These are phyloP conservation scores for Brassica carinata DNA, from an alignment of 345 rosid species.

Conservation along the genomic window DNA sequence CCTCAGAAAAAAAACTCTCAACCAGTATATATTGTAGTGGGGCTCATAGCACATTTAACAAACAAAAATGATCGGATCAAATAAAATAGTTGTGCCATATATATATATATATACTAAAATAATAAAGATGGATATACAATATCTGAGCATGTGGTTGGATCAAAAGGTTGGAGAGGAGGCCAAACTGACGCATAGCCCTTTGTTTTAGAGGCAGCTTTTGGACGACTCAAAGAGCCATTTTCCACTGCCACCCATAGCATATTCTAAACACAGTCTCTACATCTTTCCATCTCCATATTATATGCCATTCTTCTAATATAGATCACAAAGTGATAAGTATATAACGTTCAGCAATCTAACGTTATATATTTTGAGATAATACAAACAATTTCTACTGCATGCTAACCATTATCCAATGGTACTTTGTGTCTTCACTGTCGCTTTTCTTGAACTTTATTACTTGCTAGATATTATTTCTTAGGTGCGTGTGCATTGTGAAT, in stretches of 20 bases:
- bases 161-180: slow-evolving; percentile 32
- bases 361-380: background rate
- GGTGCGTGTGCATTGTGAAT: background rate
- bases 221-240: slow-evolving; percentile 54
- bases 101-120: background rate
- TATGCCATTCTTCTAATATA: background rate
- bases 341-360: background rate
- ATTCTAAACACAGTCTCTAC: slow-evolving; percentile 21
- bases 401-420: background rate
- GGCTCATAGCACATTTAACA: background rate
- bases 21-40: background rate
- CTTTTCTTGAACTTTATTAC: background rate
- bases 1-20: too few species aligned
- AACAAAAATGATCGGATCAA: background rate
- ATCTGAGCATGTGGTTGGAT: slow-evolving; percentile 42
- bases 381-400: background rate
- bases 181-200: slow-evolving; percentile 10
- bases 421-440: background rate
- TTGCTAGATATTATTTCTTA: background rate
- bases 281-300: background rate
- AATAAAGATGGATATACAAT: slow-evolving; percentile 23
- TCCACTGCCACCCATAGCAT: background rate
- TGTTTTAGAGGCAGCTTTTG: slow-evolving; percentile 57
- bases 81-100: slow-evolving; percentile 13
- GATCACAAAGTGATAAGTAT: background rate